Conservation (phyloP, 1,139 yeast species). For the Geotrichum candidum region DNA sequence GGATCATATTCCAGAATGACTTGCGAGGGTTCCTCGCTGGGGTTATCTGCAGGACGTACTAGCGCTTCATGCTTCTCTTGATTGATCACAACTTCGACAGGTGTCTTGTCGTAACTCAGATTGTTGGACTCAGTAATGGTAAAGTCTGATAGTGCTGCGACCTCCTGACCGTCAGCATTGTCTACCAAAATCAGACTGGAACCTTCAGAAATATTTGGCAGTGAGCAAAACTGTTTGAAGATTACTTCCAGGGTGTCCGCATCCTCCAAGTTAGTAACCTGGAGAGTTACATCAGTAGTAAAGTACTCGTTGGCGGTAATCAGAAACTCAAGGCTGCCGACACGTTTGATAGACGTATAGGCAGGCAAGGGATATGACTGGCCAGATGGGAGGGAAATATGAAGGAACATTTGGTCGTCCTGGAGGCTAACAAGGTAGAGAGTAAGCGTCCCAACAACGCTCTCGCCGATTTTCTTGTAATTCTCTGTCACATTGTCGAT, state of each 20-base stretch:
- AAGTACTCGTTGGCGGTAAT: slow-evolving; percentile 1
- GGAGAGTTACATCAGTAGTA: not conserved
- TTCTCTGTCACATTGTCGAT: slow-evolving; percentile 12
- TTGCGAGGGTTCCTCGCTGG: not conserved
- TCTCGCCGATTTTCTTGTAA: slow-evolving; percentile 3
- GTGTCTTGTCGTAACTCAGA: slow-evolving; percentile 13
- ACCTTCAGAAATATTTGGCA: not conserved
- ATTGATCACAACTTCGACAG: slow-evolving; percentile 11
- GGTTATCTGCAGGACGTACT: slow-evolving; percentile 7
- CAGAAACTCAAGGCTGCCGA: not conserved
- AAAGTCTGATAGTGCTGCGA: slow-evolving; percentile 5
- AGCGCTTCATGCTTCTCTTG: slow-evolving; percentile 1
- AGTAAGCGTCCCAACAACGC: slow-evolving; percentile 5
- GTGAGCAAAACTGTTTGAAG: slow-evolving; percentile 14
- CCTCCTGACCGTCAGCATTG: slow-evolving; percentile 8
- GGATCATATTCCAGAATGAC: slow-evolving; percentile 1
- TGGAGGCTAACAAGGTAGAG: slow-evolving; percentile 5
- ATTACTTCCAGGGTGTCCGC: slow-evolving; percentile 10
- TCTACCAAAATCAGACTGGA: slow-evolving; percentile 9
- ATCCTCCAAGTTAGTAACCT: not conserved
- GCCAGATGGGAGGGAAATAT: slow-evolving; percentile 11
- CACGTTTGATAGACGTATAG: slow-evolving; percentile 4
- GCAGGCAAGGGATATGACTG: slow-evolving; percentile 10
- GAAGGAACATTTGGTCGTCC: slow-evolving; percentile 2
- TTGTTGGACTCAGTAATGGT: slow-evolving; percentile 7